A percentile compares a stretch with the other conserved stretches of the same genome.
These are phyloP conservation scores for Colletotrichum orchidophilum DNA, from an alignment of 2,329 filamentous ascomycete genomes.

Conservation along the genomic window DNA sequence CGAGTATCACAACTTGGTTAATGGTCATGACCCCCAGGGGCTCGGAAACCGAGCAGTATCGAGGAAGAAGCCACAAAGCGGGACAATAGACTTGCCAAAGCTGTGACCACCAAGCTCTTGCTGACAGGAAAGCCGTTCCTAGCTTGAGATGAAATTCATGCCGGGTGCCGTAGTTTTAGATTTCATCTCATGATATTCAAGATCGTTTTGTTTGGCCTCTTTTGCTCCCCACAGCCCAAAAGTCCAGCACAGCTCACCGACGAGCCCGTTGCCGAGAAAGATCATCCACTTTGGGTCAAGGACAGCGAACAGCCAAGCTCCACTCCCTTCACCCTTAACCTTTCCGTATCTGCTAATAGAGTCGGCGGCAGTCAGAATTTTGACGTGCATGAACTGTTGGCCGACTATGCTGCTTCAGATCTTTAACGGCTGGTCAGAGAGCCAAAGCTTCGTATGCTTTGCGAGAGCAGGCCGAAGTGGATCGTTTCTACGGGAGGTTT, in stretches of 20 bases:
- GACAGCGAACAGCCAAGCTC: background rate
- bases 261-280: background rate
- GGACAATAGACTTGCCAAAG: background rate
- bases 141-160: background rate
- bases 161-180: background rate
- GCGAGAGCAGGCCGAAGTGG: background rate
- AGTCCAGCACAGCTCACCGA: background rate
- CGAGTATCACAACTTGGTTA: too few species aligned
- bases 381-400: background rate
- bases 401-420: background rate
- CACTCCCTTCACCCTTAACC: background rate
- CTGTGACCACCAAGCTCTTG: background rate
- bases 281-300: background rate
- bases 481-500: background rate
- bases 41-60: too few species aligned
- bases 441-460: background rate
- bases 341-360: background rate
- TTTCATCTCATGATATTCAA: background rate
- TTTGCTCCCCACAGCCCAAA: background rate
- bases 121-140: background rate
- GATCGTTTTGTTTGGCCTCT: background rate
- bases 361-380: background rate
- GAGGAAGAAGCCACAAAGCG: background rate
- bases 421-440: background rate
- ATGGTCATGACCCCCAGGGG: too few species aligned